These are phyloP conservation scores for Didymella lethalis DNA, from an alignment of 2,329 filamentous ascomycete species.

Conservation along the genomic window DNA sequence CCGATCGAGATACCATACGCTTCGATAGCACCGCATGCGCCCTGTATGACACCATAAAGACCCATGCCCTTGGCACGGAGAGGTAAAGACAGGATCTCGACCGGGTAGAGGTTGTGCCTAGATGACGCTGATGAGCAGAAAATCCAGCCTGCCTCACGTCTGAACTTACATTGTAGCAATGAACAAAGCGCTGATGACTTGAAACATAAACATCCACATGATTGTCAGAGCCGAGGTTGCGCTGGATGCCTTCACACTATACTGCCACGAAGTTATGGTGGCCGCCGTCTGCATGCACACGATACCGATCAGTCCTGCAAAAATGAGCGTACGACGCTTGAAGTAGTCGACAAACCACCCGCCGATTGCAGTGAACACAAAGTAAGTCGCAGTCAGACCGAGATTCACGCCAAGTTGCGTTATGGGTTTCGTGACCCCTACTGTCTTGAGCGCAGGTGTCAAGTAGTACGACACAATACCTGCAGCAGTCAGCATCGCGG, in stretches of 20 bases:
- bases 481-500: background rate
- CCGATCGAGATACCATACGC: conserved; percentile 59
- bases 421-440: conserved; percentile 51
- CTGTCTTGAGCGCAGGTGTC: conserved; percentile 51
- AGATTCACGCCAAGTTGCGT: conserved; percentile 55
- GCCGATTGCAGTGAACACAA: conserved; percentile 56
- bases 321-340: conserved; percentile 56
- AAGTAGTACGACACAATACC: conserved; percentile 49
- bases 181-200: conserved; percentile 56
- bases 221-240: conserved; percentile 55
- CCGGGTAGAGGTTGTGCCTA: conserved; percentile 56
- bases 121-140: background rate
- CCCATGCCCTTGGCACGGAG: conserved; percentile 55
- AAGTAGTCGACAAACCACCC: conserved; percentile 55
- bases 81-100: conserved; percentile 55
- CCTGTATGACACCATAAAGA: conserved; percentile 56
- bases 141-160: background rate
- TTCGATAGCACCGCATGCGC: conserved; percentile 54
- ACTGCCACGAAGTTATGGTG: conserved; percentile 60
- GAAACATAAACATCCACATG: conserved; percentile 60
- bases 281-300: conserved; percentile 56
- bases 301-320: conserved; percentile 54
- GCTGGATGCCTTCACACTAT: conserved; percentile 37
- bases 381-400: conserved; percentile 56
- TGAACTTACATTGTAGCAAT: conserved; percentile 54